Evolutionary conservation across 2,329 filamentous ascomycete genomes (phyloP).

Genomic region (Purpureocillium lavendulum): DNA sequence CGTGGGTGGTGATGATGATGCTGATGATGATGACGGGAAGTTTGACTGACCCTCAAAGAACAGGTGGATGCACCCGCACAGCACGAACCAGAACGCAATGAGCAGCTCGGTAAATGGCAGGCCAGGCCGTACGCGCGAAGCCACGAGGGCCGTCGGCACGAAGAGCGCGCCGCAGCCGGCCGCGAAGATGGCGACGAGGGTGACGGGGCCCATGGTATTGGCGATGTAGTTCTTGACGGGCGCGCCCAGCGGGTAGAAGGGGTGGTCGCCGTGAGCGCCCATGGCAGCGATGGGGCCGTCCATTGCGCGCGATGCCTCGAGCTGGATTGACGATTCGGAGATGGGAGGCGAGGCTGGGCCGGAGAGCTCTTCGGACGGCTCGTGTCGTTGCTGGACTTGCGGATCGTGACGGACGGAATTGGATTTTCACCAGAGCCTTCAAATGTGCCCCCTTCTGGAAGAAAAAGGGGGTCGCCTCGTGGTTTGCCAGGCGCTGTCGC

Average conservation of each 20-base stretch:
- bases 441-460: no score
- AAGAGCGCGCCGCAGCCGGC: conserved; percentile 50
- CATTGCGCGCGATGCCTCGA: not conserved
- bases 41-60: conserved; percentile 29
- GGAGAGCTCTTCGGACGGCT: no score
- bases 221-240: conserved; percentile 54
- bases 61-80: conserved; percentile 49
- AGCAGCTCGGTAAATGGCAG: conserved; percentile 46
- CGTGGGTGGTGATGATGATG: not conserved
- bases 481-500: no score
- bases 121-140: conserved; percentile 42
- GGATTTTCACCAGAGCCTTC: no score
- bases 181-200: conserved; percentile 53
- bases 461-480: no score
- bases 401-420: no score
- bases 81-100: conserved; percentile 65
- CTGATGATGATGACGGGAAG: no score
- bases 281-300: conserved; percentile 1
- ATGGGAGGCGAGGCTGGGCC: no score
- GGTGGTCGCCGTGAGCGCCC: conserved; percentile 33
- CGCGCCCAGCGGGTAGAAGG: conserved; percentile 63
- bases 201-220: conserved; percentile 53
- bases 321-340: no score
- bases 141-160: conserved; percentile 41
- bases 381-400: no score